phyloP scores from a whole-genome alignment of 371 early-diverging fungal genomes.

The Haplosporangium sp. region DNA sequence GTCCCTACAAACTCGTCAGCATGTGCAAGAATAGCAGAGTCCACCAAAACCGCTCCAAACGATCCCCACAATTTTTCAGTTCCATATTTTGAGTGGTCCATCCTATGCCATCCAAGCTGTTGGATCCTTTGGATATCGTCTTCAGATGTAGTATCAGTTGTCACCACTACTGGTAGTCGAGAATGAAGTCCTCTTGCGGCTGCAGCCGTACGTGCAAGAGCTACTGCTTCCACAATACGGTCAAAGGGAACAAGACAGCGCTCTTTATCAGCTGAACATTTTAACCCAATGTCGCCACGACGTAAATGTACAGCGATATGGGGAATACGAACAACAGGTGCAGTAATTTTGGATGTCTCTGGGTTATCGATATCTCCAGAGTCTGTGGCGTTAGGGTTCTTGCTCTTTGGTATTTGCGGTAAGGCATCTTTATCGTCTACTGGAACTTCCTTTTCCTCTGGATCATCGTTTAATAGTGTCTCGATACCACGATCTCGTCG shows the following conservation, averaged over 20 bases:
- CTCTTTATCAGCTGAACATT: constrained; percentile 7
- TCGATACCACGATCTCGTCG: constrained; percentile 2
- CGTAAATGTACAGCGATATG: constrained; percentile 45
- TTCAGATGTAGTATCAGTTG: constrained; percentile 26
- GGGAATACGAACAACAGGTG: constrained; percentile 18
- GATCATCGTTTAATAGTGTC: constrained; percentile 15
- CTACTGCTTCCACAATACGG: constrained; percentile 16
- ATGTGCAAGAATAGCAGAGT: constrained; percentile 38
- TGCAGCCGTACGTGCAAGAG: constrained; percentile 17
- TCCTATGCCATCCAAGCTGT: constrained; percentile 32
- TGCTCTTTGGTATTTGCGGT: neutral
- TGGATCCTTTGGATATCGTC: constrained; percentile 18
- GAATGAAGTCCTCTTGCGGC: constrained; percentile 6
- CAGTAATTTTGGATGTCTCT: constrained; percentile 7
- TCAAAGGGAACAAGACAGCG: constrained; percentile 21
- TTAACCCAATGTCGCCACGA: constrained; percentile 25
- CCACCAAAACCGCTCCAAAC: constrained; percentile 42
- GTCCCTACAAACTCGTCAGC: constrained; percentile 38
- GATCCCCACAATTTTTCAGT: constrained; percentile 18
- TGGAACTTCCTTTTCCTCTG: constrained; percentile 8
- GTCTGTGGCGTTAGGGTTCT: neutral
- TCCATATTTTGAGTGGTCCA: constrained; percentile 23
- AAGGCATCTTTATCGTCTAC: neutral
- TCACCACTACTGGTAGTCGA: constrained; percentile 28
- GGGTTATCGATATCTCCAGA: neutral